Evolutionary conservation across 352 stramenopile species (phyloP), one percentile per base, ranked within the genome.

Genomic region (Phytophthora litchii): DNA sequence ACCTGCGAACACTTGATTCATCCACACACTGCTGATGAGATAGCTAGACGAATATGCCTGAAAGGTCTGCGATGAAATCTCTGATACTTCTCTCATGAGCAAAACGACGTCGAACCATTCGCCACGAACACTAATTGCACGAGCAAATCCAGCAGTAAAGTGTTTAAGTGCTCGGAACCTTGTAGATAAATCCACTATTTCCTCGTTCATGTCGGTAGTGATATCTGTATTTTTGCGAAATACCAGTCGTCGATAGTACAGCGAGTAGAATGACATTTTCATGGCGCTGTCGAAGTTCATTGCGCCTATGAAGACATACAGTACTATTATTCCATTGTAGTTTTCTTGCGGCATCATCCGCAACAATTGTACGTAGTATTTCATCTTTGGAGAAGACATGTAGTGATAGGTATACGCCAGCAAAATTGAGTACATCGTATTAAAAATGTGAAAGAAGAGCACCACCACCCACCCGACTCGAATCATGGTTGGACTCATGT

Each of bases 331-430:
- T 37, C 43, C 19, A 10, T 41, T 49, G 38, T 74, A 65, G 17
- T 76, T 67, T 23, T 65, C 19, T 32, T 70, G 68, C n/a, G 59
- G 59, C 68, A 71, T 76, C 54, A 71, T 71, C 23, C 59, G 53
- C 3, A 76, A 31, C 19, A 74, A 31, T 4, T 64, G 55, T 5
- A 70, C 50, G 23, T 71, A 76, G 32, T 68, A 76, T 17, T 43
- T 20, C 64, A 76, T 76, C 11, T 35, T 25, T 0, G 67, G 63
- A 16, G 48, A 63, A n/a, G 50, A 34, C 58, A 76, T 52, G 34
- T 64, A 74, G 32, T 64, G 42, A n/a, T 71, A 76, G 11, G 68
- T 37, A 31, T 71, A 73, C 4, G 59, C 53, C 5, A 74, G 48
- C 16, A 48, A 54, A 14, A 36, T n/a, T 0, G 64, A 58, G 40